Evolutionary conservation across 2,329 filamentous ascomycete species (phyloP), one percentile per base, ranked within the genome.

Genomic region (Chaetoscypha palmicola): DNA sequence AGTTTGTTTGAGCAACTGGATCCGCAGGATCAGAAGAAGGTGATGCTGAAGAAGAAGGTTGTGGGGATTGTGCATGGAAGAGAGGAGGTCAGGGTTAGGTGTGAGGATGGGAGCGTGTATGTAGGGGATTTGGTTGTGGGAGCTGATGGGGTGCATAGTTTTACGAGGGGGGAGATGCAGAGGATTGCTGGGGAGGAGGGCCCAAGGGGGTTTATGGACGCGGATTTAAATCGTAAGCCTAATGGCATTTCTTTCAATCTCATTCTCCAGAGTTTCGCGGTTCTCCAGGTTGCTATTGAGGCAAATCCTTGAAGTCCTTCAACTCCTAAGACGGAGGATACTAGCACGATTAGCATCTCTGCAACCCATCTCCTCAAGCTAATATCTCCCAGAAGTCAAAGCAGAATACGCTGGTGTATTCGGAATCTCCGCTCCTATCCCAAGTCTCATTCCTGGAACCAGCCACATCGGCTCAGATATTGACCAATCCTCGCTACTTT

Each of bases 141-240:
- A n/a, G 55, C 54, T 20, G 56, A 59, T 53, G 55, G 55, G 0
- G 47, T 58, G 22, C 55, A 56, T 39, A 55, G 54, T 16, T 32
- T 26, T 3, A 48, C 49, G 1, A 53, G 68, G 4, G 34, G 48
- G 3, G 60, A 65, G 43, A 61, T 66, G 55, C 48, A 52, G 41
- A 46, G 54, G 4, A 45, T 55, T 20, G 47, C 48, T 11, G 45
- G 52, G 1, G 42, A 58, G 17, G 55, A 58, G 3, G 58, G 56
- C 2, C 41, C 44, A 2, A 32, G 28, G 12, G 48, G 48, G 16
- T 11, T 49, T 22, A 47, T 55, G 45, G 38, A 44, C 14, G 44
- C 22, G 30, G 54, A 53, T 33, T 35, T 51, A 31, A 42, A 22
- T 28, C 40, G 54, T 51, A 34, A 53, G 48, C 52, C 3, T 14